These are phyloP conservation scores for Colletotrichum lindemuthianum DNA, from an alignment of 2,329 filamentous ascomycete genomes.

Conservation along the genomic window DNA sequence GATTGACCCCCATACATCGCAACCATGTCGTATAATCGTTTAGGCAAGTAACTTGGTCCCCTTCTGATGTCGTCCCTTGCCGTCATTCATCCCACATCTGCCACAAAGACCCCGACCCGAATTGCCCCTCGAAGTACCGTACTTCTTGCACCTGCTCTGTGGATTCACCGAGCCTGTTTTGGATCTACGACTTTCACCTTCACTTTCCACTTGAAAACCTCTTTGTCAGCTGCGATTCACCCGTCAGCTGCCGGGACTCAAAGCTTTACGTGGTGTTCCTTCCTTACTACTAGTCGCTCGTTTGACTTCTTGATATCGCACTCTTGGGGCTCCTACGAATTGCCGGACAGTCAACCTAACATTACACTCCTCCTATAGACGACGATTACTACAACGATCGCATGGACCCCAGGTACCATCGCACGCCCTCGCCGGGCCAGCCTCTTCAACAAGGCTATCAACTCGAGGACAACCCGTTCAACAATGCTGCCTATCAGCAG, in stretches of 20 bases:
- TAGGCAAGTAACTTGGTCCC: constrained; percentile 65
- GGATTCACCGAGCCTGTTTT: constrained; percentile 12
- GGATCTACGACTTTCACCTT: constrained; percentile 19
- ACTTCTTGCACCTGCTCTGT: background rate
- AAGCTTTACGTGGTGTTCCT: constrained; percentile 8
- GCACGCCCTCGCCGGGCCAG: constrained; percentile 81
- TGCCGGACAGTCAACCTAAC: constrained; percentile 34
- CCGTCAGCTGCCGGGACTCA: constrained; percentile 28
- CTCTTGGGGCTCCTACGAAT: background rate
- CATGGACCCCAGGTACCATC: constrained; percentile 67
- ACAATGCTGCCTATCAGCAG: constrained; percentile 47
- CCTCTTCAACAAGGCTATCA: constrained; percentile 81
- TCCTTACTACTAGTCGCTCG: constrained; percentile 12
- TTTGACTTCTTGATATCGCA: constrained; percentile 19
- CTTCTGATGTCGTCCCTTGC: constrained; percentile 36
- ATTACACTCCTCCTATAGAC: constrained; percentile 51
- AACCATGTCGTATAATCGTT: constrained; percentile 78
- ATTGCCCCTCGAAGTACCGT: constrained; percentile 13
- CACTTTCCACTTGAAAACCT: constrained; percentile 2
- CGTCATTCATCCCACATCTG: constrained; percentile 35
- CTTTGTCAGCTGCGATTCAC: constrained; percentile 15
- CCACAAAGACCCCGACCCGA: constrained; percentile 26
- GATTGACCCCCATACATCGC: constrained; percentile 25
- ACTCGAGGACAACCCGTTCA: constrained; percentile 81
- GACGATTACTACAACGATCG: constrained; percentile 69